A percentile compares a stretch with the other conserved stretches of the same genome.
Evolutionary conservation across 495 filamentous ascomycete genomes (phyloP).

Genomic region (Aspergillus cavernicola): DNA sequence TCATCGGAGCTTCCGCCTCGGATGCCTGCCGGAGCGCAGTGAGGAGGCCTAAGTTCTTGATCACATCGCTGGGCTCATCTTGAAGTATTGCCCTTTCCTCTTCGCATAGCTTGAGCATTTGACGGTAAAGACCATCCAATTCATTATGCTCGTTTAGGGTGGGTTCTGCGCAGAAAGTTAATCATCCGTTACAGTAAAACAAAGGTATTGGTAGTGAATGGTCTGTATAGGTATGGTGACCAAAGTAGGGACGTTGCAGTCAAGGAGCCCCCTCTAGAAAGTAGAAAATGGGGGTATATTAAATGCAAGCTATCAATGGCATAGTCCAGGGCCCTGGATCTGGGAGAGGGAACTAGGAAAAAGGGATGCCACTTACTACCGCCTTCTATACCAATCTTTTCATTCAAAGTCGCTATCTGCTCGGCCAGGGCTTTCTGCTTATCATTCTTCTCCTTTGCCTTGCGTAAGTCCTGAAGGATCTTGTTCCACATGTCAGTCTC

Average conservation of each 20-base stretch:
- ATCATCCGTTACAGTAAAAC: background rate
- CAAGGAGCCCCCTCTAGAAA: too few species aligned
- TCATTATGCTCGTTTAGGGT: slow-evolving; percentile 41
- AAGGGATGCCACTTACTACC: slow-evolving; percentile 35
- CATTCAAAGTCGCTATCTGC: slow-evolving; percentile 53
- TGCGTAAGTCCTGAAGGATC: slow-evolving; percentile 54
- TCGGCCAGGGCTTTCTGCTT: slow-evolving; percentile 46
- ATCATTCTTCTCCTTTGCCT: slow-evolving; percentile 60
- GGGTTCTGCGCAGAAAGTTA: slow-evolving; percentile 26
- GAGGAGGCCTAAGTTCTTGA: slow-evolving; percentile 57
- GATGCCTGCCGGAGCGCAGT: slow-evolving; percentile 56
- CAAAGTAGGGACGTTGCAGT: background rate
- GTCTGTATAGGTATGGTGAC: background rate
- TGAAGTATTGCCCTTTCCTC: slow-evolving; percentile 56
- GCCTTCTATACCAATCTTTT: slow-evolving; percentile 42
- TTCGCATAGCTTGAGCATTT: slow-evolving; percentile 60
- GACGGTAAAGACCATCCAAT: slow-evolving; percentile 57
- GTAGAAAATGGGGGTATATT: background rate
- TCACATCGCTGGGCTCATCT: slow-evolving; percentile 56
- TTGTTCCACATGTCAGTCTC: slow-evolving; percentile 63
- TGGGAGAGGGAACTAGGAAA: background rate
- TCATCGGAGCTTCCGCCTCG: slow-evolving; percentile 53
- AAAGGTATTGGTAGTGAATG: background rate
- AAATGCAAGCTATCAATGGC: background rate
- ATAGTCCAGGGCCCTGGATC: background rate